Base-by-base conservation (phyloP, 352 stramenopile species). In the Poterioochromonas sp. region DNA sequence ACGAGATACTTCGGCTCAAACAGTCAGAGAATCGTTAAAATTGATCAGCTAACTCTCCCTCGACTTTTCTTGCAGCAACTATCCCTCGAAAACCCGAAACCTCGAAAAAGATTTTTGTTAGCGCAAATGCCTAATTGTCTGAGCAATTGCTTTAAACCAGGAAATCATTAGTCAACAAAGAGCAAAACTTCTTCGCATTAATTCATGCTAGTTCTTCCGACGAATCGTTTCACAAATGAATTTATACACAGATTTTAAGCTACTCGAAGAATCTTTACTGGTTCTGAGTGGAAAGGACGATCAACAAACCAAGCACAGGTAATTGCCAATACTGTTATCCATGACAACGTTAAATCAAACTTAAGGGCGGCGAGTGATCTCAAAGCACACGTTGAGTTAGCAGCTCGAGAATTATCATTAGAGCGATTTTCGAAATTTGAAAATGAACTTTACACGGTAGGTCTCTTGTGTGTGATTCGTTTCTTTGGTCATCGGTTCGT, bases 351-450 rank as follows among this genome's bases (percentile, higher is more conserved):
- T 65, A 39, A 35, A 15, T 65, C 26, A 40, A 18, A 20, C 2
- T 73, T 29, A 0, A 80, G 77, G 1, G 76, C 80, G 8, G 81
- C 81, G 1, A 68, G 79, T 26, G 65, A 83, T 26, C 65, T 86
- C 1, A 76, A 77, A 65, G 47, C 63, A 20, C 78, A 79, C 40
- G 76, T 86, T 12, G 81, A 83, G 43, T 54, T 41, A 2, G 82
- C 80, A 40, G 80, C 76, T 40, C 58, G 83, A 15, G 81, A 84
- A 63, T 73, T 85, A 18, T 83, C 78, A 54, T 78, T 65, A 0
- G 83, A 86, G 65, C 78, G 63, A 20, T 86, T 86, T 62, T 58
- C 71, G 22, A 81, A 82, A 22, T 86, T 85, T 60, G 81, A 86
- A 70, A 41, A 49, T 5, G 76, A 86, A 18, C 40, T 86, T 0